These are phyloP conservation scores for Lactuca saligna DNA, from an alignment of 129 eudicot species.

Conservation along the genomic window DNA sequence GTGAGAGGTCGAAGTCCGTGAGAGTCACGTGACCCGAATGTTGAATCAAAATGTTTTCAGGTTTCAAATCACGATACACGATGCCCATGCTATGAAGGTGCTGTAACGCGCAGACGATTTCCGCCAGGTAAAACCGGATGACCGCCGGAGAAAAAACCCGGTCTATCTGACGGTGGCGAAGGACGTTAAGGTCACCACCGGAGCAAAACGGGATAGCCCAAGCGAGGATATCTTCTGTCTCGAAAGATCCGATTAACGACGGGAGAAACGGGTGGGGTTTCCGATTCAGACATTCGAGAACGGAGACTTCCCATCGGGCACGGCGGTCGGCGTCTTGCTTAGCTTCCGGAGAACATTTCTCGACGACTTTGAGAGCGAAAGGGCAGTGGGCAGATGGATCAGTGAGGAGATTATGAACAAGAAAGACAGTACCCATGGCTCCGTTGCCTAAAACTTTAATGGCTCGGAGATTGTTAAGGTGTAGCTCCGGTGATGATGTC, in stretches of 20 bases:
- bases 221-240: conserved; percentile 50
- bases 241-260: conserved; percentile 48
- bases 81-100: conserved; percentile 71
- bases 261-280: conserved; percentile 74
- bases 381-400: conserved; percentile 47
- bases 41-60: conserved; percentile 73
- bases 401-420: conserved; percentile 49
- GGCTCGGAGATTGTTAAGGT: conserved; percentile 49
- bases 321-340: conserved; percentile 66
- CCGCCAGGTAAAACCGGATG: conserved; percentile 73
- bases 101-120: conserved; percentile 62
- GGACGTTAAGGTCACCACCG: conserved; percentile 82
- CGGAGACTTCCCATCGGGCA: conserved; percentile 82
- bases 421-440: conserved; percentile 88
- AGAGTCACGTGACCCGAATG: conserved; percentile 84
- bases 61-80: conserved; percentile 82
- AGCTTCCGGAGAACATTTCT: conserved; percentile 33
- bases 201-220: conserved; percentile 82
- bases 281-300: conserved; percentile 40
- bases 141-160: conserved; percentile 59
- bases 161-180: conserved; percentile 61
- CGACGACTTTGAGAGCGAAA: conserved; percentile 89
- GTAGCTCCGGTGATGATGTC: conserved; percentile 40
- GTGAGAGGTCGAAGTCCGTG: conserved; percentile 85
- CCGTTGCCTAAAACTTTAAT: conserved; percentile 78